Evolutionary conservation across 495 filamentous ascomycete genomes (phyloP).

Genomic region (Letharia lupina): DNA sequence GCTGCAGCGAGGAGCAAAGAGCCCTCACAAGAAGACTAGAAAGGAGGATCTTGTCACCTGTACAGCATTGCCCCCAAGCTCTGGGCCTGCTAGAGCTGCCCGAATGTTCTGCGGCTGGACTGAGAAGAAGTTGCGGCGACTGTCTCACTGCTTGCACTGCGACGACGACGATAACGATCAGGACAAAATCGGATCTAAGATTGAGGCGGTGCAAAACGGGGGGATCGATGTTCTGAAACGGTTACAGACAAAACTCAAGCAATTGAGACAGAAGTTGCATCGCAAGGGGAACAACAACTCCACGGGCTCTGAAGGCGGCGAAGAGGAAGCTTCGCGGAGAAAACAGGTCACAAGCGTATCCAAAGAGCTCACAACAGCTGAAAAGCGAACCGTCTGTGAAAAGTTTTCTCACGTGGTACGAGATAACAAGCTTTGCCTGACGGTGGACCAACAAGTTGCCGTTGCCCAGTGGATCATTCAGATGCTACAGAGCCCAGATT

Average conservation of each 20-base stretch:
- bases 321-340: not conserved
- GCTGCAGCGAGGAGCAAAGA: not conserved
- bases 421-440: not conserved
- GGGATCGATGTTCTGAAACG: not conserved
- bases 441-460: not conserved
- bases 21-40: not conserved
- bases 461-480: not conserved
- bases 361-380: not conserved
- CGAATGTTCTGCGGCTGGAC: not conserved
- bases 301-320: too few relatives aligned
- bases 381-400: not conserved
- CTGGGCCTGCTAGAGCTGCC: not conserved
- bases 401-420: not conserved
- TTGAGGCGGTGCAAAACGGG: not conserved
- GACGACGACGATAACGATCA: not conserved
- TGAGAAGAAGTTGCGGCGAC: not conserved
- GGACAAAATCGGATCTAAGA: not conserved
- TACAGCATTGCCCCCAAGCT: not conserved
- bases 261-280: not conserved
- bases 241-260: not conserved
- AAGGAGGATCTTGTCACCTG: not conserved
- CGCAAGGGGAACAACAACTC: not conserved
- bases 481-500: not conserved
- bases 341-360: not conserved
- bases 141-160: not conserved